Evolutionary conservation across 257 asterid species (phyloP).

Genomic region (Nicotiana undulata): DNA sequence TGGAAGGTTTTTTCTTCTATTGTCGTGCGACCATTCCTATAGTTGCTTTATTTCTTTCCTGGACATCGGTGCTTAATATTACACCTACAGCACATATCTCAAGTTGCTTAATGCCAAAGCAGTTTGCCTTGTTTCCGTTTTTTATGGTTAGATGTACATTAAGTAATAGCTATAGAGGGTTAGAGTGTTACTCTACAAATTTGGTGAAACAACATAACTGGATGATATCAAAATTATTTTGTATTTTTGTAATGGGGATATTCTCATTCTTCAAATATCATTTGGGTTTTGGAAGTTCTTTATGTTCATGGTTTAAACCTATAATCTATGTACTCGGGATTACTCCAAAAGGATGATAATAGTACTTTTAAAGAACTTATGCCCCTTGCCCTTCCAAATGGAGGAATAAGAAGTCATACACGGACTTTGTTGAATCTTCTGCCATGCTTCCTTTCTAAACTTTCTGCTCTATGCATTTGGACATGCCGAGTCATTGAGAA

Average conservation of each 20-base stretch:
- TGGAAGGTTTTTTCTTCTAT: no score
- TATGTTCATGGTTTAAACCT: background rate
- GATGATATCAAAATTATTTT: background rate
- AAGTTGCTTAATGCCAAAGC: background rate
- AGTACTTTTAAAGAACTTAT: background rate
- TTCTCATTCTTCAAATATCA: slow-evolving; percentile 1
- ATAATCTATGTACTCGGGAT: background rate
- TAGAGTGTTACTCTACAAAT: background rate
- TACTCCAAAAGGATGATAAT: background rate
- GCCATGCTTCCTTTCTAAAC: background rate
- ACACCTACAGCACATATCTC: background rate
- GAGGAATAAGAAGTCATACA: background rate
- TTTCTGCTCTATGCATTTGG: background rate
- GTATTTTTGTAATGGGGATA: background rate
- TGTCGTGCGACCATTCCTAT: background rate
- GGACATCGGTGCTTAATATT: background rate
- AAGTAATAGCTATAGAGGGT: background rate
- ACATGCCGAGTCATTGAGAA: background rate
- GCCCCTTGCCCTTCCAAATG: background rate
- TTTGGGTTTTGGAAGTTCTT: background rate
- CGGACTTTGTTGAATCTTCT: background rate
- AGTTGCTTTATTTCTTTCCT: background rate
- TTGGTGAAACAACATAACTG: background rate
- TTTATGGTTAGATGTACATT: background rate
- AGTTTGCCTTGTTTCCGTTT: background rate